Evolutionary conservation across 352 stramenopile genomes (phyloP).

Genomic region (Globisporangium middletonii): DNA sequence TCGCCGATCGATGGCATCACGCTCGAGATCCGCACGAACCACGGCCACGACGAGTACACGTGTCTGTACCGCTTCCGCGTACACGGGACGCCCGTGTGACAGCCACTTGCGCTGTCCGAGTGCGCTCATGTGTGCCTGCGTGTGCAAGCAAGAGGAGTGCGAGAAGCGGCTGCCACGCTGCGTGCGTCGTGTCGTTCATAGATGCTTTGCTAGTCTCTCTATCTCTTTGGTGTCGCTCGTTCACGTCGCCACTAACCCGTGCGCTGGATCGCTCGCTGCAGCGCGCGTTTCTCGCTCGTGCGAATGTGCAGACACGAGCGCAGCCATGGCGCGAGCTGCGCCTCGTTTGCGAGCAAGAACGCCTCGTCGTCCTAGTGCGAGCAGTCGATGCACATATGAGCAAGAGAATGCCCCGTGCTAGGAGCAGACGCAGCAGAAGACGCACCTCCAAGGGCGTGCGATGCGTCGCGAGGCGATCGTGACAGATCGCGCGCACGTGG

Average conservation of each 20-base stretch:
- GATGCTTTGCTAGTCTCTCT: neutral
- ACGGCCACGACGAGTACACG: constrained; percentile 82
- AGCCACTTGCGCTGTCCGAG: neutral
- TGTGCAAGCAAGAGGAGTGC: neutral
- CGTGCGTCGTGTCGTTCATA: neutral
- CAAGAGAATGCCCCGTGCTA: neutral
- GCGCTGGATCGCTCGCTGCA: constrained; percentile 17
- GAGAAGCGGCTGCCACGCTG: neutral
- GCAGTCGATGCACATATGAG: too few species aligned
- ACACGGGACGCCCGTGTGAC: constrained; percentile 35
- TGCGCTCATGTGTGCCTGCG: neutral
- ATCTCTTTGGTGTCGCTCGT: neutral
- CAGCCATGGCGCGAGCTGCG: constrained; percentile 56
- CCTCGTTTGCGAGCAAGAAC: constrained; percentile 37
- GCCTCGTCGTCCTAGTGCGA: constrained; percentile 32
- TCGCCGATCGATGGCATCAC: constrained; percentile 61
- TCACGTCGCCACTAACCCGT: neutral
- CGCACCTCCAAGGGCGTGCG: constrained; percentile 21
- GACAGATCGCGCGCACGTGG: constrained; percentile 5
- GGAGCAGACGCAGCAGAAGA: neutral
- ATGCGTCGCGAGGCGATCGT: constrained; percentile 15
- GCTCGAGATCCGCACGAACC: constrained; percentile 75
- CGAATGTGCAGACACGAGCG: constrained; percentile 59
- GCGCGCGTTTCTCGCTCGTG: constrained; percentile 54
- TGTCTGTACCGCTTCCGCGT: constrained; percentile 89